Evolutionary conservation across 208 protist genomes (phyloP).

Genomic region (Polymyxa betae): DNA sequence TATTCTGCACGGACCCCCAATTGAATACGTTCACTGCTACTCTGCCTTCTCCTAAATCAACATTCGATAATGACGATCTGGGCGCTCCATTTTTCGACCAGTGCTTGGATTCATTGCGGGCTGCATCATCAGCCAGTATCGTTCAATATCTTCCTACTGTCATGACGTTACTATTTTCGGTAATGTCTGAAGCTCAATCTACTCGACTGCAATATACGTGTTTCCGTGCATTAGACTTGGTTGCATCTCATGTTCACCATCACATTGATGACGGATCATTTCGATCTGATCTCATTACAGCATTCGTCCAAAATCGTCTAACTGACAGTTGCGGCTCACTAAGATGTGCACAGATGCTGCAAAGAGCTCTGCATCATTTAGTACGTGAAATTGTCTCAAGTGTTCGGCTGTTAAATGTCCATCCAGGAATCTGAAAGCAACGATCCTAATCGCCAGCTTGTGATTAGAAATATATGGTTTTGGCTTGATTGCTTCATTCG

Average conservation of each 20-base stretch:
- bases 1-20: conserved; percentile 25
- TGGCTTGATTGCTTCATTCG: conserved; percentile 26
- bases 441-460: conserved; percentile 10
- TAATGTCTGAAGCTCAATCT: background rate
- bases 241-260: background rate
- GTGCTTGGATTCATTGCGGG: background rate
- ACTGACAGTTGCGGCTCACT: background rate
- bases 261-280: conserved; percentile 16
- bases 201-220: background rate
- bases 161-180: background rate
- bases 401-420: background rate
- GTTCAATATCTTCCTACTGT: conserved; percentile 12
- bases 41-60: background rate
- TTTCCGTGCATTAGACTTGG: background rate
- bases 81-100: background rate
- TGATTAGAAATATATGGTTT: conserved; percentile 29
- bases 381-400: background rate
- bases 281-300: background rate
- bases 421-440: background rate
- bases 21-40: conserved; percentile 29
- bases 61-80: background rate
- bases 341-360: background rate
- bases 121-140: background rate
- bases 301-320: conserved; percentile 15
- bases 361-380: background rate